A percentile compares a stretch with the other conserved stretches of the same genome.
These are phyloP conservation scores for Monilinia vaccinii-corymbosi DNA, from an alignment of 2,329 filamentous ascomycete species.

Conservation along the genomic window DNA sequence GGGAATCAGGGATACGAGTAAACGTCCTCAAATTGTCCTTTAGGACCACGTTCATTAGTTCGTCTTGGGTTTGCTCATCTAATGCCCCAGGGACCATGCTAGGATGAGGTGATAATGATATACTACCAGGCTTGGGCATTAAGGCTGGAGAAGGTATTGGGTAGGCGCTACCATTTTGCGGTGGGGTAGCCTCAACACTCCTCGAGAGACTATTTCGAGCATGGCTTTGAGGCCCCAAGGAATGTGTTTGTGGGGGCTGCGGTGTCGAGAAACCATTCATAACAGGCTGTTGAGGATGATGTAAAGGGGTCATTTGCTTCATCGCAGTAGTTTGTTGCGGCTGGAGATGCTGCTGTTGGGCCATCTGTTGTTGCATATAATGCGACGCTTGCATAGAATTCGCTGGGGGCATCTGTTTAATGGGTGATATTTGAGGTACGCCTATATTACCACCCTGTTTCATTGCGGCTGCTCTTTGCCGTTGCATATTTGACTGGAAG, in stretches of 20 bases:
- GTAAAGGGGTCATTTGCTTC: slow-evolving; percentile 37
- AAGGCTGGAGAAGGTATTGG: slow-evolving; percentile 39
- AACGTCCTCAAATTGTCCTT: slow-evolving; percentile 33
- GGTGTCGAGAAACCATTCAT: slow-evolving; percentile 43
- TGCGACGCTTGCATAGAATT: slow-evolving; percentile 43
- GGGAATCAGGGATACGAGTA: slow-evolving; percentile 43
- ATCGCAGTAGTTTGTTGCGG: slow-evolving; percentile 39
- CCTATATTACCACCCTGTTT: slow-evolving; percentile 30
- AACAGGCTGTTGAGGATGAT: slow-evolving; percentile 37
- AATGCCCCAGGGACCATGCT: slow-evolving; percentile 10
- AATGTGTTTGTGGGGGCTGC: slow-evolving; percentile 35
- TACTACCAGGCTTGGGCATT: slow-evolving; percentile 18
- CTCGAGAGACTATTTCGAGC: slow-evolving; percentile 43
- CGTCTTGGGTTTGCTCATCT: slow-evolving; percentile 10
- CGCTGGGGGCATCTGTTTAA: slow-evolving; percentile 35
- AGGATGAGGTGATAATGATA: slow-evolving; percentile 25
- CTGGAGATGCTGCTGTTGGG: slow-evolving; percentile 40
- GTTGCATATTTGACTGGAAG: slow-evolving; percentile 46
- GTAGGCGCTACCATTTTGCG: slow-evolving; percentile 33
- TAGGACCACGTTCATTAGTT: slow-evolving; percentile 9
- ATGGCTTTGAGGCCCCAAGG: slow-evolving; percentile 36
- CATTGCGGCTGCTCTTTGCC: slow-evolving; percentile 31
- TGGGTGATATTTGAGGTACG: slow-evolving; percentile 33
- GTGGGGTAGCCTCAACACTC: slow-evolving; percentile 36
- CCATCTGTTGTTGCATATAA: slow-evolving; percentile 37